Conservation (phyloP, 192 early-diverging fungal genomes). For the Coemansia biformis region DNA sequence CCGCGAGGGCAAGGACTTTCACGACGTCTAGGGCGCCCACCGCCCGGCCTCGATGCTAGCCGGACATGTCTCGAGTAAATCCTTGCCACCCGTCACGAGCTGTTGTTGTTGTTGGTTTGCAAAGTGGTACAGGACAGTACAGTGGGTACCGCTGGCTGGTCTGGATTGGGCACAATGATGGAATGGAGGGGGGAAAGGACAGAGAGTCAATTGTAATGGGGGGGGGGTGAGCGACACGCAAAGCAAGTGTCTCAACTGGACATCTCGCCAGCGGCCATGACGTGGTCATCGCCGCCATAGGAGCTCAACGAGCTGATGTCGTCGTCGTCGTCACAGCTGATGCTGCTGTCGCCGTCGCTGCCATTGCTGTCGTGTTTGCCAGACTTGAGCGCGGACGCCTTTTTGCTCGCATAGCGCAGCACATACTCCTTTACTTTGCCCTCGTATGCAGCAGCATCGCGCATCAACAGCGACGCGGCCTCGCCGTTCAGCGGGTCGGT, state of each 20-base stretch:
- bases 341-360: constrained; percentile 14
- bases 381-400: constrained; percentile 9
- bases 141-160: no score
- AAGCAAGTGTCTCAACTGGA: constrained; percentile 47
- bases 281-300: constrained; percentile 77
- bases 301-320: constrained; percentile 75
- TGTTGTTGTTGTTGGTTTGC: no score
- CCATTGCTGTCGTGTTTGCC: constrained; percentile 51
- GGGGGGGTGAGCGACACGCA: no score
- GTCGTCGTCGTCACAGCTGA: constrained; percentile 40
- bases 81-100: no score
- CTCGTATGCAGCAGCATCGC: constrained; percentile 87
- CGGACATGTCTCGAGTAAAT: no score
- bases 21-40: no score
- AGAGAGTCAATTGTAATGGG: no score
- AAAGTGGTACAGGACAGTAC: no score
- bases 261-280: constrained; percentile 67
- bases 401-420: constrained; percentile 60
- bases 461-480: constrained; percentile 95
- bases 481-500: constrained; percentile 99
- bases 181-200: no score
- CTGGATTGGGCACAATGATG: no score
- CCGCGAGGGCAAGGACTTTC: constrained; percentile 71
- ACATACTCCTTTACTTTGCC: constrained; percentile 77
- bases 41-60: no score